These are phyloP conservation scores for Anthracocystis walkeri DNA, from an alignment of 1,284 basidiomycete species.

Conservation along the genomic window DNA sequence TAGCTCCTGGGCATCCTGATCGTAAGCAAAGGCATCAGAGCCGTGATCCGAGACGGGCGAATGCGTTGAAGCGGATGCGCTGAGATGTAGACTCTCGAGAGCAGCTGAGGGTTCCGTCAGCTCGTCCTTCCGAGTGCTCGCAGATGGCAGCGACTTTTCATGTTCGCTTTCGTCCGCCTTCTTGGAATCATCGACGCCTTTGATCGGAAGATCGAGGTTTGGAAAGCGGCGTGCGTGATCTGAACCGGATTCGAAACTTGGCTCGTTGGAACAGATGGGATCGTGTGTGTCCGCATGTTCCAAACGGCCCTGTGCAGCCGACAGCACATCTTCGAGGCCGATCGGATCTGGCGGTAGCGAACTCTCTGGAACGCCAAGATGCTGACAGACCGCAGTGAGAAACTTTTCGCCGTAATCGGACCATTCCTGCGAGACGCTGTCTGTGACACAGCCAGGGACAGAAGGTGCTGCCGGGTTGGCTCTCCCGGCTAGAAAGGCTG, in stretches of 20 bases:
- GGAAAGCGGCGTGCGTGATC: slow-evolving; percentile 45
- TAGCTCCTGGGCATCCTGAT: slow-evolving; percentile 52
- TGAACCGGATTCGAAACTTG: slow-evolving; percentile 34
- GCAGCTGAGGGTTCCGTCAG: slow-evolving; percentile 10
- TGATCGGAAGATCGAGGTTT: slow-evolving; percentile 46
- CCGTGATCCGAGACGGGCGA: slow-evolving; percentile 19
- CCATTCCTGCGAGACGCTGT: slow-evolving; percentile 42
- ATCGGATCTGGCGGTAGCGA: slow-evolving; percentile 54
- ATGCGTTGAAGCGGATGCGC: slow-evolving; percentile 11
- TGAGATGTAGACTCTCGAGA: slow-evolving; percentile 17
- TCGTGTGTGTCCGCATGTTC: slow-evolving; percentile 20
- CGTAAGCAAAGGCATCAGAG: slow-evolving; percentile 46
- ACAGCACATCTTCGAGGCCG: slow-evolving; percentile 55
- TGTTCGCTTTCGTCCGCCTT: not conserved
- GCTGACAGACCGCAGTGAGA: slow-evolving; percentile 63
- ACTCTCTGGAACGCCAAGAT: slow-evolving; percentile 54
- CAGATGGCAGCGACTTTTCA: not conserved
- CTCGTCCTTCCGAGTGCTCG: not conserved
- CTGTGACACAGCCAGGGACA: not conserved
- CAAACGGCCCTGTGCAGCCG: slow-evolving; percentile 40
- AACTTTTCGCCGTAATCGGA: slow-evolving; percentile 57
- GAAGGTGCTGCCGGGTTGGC: not conserved
- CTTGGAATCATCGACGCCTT: slow-evolving; percentile 33
- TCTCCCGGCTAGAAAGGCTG: slow-evolving; percentile 17
- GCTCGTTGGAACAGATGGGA: slow-evolving; percentile 37